These are phyloP conservation scores for Chaetomiaceae sp. DNA, from an alignment of 2,329 filamentous ascomycete species.

Conservation along the genomic window DNA sequence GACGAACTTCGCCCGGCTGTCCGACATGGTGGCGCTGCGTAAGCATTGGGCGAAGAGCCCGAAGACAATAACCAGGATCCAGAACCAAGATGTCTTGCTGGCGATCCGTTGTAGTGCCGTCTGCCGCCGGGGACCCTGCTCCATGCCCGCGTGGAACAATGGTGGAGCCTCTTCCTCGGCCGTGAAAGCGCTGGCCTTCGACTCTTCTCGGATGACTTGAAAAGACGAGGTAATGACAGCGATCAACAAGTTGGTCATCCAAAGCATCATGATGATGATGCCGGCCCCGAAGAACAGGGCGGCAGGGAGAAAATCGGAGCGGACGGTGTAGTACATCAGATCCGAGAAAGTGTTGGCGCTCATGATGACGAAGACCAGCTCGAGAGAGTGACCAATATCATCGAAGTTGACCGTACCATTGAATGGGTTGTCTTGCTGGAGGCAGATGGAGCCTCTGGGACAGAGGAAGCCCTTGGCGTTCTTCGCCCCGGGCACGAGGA, in stretches of 20 bases:
- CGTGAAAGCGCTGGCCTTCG: conserved; percentile 87
- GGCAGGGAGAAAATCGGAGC: conserved; percentile 83
- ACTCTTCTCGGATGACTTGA: conserved; percentile 95
- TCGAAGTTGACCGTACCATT: conserved; percentile 89
- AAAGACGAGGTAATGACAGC: conserved; percentile 98
- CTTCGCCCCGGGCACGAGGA: conserved; percentile 45
- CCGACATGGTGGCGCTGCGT: conserved; percentile 70
- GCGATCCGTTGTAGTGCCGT: conserved; percentile 63
- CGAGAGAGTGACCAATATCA: conserved; percentile 84
- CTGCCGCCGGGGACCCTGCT: conserved; percentile 35
- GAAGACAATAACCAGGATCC: conserved; percentile 73
- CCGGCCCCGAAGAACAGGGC: conserved; percentile 69
- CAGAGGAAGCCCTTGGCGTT: conserved; percentile 81
- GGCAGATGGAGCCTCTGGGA: conserved; percentile 73
- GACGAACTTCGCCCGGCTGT: conserved; percentile 56
- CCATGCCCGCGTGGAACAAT: conserved; percentile 31
- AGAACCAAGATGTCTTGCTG: conserved; percentile 66
- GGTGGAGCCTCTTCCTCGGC: conserved; percentile 49
- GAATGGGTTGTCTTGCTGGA: conserved; percentile 72
- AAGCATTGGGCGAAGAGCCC: conserved; percentile 74
- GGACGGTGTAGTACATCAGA: conserved; percentile 85
- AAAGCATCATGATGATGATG: conserved; percentile 90
- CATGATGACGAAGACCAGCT: conserved; percentile 97
- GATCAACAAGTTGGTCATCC: conserved; percentile 90
- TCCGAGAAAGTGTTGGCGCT: conserved; percentile 96